Evolutionary conservation across 169 alveolate species (phyloP).

Genomic region (Cytauxzoon felis): DNA sequence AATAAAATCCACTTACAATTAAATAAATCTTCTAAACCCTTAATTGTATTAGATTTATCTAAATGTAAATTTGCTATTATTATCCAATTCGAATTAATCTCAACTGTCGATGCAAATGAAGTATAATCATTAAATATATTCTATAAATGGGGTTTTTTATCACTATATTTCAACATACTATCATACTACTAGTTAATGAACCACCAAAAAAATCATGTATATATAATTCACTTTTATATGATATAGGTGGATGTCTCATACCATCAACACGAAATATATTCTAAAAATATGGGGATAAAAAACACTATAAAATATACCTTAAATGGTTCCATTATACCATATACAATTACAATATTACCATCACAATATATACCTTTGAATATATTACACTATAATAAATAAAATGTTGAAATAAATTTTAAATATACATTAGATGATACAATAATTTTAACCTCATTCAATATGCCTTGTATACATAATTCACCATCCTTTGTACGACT

Average conservation of each 20-base stretch:
- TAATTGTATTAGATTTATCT: constrained; percentile 9
- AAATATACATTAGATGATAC: constrained; percentile 27
- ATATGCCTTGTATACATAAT: constrained; percentile 64
- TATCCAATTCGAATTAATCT: constrained; percentile 38
- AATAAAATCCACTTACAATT: constrained; percentile 44
- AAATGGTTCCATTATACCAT: constrained; percentile 32
- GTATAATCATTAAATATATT: background rate
- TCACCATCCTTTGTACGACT: constrained; percentile 67
- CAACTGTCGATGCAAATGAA: constrained; percentile 1
- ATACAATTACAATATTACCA: constrained; percentile 63
- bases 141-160: background rate
- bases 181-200: background rate
- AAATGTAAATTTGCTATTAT: constrained; percentile 36
- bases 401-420: background rate
- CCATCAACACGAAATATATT: constrained; percentile 58
- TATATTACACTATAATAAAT: constrained; percentile 26
- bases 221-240: constrained; percentile 10
- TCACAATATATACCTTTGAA: constrained; percentile 66
- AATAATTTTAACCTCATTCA: constrained; percentile 49
- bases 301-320: constrained; percentile 1
- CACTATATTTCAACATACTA: constrained; percentile 2
- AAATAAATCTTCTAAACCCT: constrained; percentile 23
- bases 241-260: constrained; percentile 67
- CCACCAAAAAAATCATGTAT: constrained; percentile 50
- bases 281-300: constrained; percentile 1